phyloP scores from a whole-genome alignment of 176 grass and related monocot genomes.

The Cenchrus americanus region DNA sequence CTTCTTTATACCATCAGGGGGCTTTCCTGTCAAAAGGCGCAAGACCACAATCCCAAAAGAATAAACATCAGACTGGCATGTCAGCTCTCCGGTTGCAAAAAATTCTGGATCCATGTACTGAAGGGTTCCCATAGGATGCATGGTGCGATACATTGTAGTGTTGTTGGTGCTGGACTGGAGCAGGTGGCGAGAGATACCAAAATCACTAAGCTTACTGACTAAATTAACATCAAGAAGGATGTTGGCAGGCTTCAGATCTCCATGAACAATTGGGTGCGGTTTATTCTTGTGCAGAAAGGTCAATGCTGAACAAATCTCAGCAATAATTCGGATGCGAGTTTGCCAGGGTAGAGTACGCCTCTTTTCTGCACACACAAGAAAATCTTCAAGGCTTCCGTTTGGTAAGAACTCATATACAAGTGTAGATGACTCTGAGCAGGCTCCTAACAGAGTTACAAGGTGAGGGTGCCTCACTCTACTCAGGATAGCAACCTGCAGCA shows the following conservation, averaged over 20 bases:
- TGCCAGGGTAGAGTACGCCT: conserved; percentile 43
- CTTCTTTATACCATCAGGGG: conserved; percentile 50
- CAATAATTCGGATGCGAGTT: conserved; percentile 38
- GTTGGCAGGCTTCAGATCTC: conserved; percentile 54
- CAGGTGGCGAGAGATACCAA: conserved; percentile 49
- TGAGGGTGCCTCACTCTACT: conserved; percentile 60
- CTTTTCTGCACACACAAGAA: conserved; percentile 49
- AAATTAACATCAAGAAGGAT: conserved; percentile 54
- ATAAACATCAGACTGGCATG: conserved; percentile 51
- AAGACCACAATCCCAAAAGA: conserved; percentile 53
- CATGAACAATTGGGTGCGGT: conserved; percentile 57
- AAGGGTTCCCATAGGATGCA: conserved; percentile 47
- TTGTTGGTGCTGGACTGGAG: conserved; percentile 45
- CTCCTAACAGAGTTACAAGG: conserved; percentile 47
- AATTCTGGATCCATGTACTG: conserved; percentile 56
- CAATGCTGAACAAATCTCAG: conserved; percentile 52
- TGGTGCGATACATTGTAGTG: conserved; percentile 49
- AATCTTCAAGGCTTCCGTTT: conserved; percentile 59
- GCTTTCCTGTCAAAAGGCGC: conserved; percentile 45
- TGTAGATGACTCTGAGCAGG: conserved; percentile 42
- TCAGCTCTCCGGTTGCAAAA: conserved; percentile 48
- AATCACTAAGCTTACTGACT: conserved; percentile 57
- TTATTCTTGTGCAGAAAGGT: conserved; percentile 57
- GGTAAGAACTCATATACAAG: conserved; percentile 56
- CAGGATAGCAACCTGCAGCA: conserved; percentile 49